Percentiles rank a stretch among this genome's conserved stretches.
Conservation (phyloP, 495 filamentous ascomycete species). For the Aspergillus diversus region DNA sequence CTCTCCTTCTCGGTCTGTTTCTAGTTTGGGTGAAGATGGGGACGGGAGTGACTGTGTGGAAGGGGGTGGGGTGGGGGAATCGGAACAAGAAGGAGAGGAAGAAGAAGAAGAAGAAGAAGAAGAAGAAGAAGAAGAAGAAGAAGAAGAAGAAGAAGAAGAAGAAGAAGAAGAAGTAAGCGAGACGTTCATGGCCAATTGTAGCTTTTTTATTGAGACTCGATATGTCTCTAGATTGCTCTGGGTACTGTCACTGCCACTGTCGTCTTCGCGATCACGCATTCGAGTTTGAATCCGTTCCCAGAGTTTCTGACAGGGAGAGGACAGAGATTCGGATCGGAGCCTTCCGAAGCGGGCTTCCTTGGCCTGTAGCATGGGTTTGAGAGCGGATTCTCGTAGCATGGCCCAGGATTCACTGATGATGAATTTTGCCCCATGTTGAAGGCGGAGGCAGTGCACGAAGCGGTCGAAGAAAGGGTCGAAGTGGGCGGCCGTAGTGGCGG, state of each 20-base stretch:
- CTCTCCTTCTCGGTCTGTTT: neutral
- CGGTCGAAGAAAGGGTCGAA: constrained; percentile 43
- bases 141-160: neutral
- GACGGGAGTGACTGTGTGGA: too few relatives aligned
- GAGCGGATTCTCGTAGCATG: constrained; percentile 16
- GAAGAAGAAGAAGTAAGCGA: neutral
- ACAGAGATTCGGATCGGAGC: neutral
- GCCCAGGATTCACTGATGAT: constrained; percentile 34
- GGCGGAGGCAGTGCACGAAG: constrained; percentile 42
- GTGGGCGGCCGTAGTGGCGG: constrained; percentile 25
- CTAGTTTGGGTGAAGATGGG: too few relatives aligned
- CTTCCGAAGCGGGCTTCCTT: neutral
- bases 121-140: neutral
- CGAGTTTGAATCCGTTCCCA: constrained; percentile 14
- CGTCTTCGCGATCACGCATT: neutral
- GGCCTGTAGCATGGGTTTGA: constrained; percentile 20
- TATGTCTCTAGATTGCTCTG: neutral
- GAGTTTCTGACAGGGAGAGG: constrained; percentile 12
- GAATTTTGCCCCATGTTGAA: constrained; percentile 49
- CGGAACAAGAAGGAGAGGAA: neutral
- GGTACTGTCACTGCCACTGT: too few relatives aligned
- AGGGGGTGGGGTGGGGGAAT: neutral
- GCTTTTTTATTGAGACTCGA: neutral
- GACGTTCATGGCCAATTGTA: neutral
- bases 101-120: neutral